Evolutionary conservation across 176 grass and related monocot genomes (phyloP).

Genomic region (Triticum timopheevii): DNA sequence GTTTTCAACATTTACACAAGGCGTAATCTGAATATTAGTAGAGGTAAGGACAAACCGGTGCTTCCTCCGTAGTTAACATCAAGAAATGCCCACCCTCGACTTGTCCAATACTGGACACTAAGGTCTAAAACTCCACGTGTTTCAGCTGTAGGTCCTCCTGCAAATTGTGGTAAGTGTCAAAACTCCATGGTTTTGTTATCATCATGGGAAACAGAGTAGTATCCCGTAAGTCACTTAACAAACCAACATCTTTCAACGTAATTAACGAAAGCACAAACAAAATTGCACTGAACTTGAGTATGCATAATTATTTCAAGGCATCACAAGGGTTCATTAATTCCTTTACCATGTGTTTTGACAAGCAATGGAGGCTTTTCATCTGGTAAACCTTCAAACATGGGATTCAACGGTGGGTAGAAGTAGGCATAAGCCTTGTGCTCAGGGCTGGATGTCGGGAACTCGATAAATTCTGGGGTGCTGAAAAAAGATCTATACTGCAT

Average conservation of each 20-base stretch:
- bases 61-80: slow-evolving; percentile 99
- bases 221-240: neutral
- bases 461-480: slow-evolving; percentile 73
- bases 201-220: slow-evolving; percentile 6
- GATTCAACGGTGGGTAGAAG: slow-evolving; percentile 81
- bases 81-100: slow-evolving; percentile 89
- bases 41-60: slow-evolving; percentile 57
- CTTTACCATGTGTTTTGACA: slow-evolving; percentile 91
- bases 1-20: neutral
- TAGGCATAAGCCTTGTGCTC: slow-evolving; percentile 91
- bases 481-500: slow-evolving; percentile 62
- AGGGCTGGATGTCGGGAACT: slow-evolving; percentile 72
- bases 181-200: slow-evolving; percentile 17
- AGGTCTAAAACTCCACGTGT: slow-evolving; percentile 64
- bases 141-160: slow-evolving; percentile 87
- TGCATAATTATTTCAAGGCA: neutral
- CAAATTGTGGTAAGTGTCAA: slow-evolving; percentile 27
- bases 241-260: slow-evolving; percentile 3
- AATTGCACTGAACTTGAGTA: slow-evolving; percentile 6
- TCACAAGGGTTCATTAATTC: slow-evolving; percentile 19
- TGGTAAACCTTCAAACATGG: slow-evolving; percentile 54
- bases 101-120: slow-evolving; percentile 95
- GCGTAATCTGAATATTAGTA: neutral
- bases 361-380: slow-evolving; percentile 91
- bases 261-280: neutral